Evolutionary conservation across 768 basidiomycete genomes (phyloP).

Genomic region (Auricularia heimuer): DNA sequence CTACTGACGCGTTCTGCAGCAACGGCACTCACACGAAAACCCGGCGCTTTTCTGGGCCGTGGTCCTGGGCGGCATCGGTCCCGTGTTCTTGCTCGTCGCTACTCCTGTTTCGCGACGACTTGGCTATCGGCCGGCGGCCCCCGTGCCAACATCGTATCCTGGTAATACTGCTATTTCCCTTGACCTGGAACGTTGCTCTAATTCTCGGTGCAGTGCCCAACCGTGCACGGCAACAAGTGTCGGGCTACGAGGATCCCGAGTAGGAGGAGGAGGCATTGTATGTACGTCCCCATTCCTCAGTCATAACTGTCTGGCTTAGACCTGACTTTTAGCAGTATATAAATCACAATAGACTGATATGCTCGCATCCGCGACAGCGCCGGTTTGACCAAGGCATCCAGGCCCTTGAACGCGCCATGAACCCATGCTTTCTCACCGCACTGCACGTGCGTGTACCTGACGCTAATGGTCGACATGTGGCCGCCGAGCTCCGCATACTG

Average conservation of each 20-base stretch:
- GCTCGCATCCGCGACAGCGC: no score
- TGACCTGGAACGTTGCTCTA: not conserved
- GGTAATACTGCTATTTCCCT: not conserved
- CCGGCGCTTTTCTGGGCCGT: not conserved
- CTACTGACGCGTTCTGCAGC: not conserved
- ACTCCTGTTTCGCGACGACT: not conserved
- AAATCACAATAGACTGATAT: not conserved
- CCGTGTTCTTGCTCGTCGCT: not conserved
- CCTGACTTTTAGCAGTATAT: not conserved
- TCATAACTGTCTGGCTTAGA: no score
- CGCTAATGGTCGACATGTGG: no score
- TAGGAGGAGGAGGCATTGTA: not conserved
- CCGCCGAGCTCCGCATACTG: no score
- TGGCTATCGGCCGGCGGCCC: not conserved
- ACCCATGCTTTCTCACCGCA: no score
- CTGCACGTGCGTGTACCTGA: no score
- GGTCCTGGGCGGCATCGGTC: not conserved
- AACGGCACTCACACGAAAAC: not conserved
- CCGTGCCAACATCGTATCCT: not conserved
- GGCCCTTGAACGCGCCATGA: no score
- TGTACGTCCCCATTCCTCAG: not conserved
- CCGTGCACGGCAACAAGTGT: not conserved
- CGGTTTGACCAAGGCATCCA: no score
- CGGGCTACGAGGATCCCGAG: not conserved
- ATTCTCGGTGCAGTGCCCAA: not conserved